Evolutionary conservation across 139 green algal genomes (phyloP), one percentile per base, ranked within the genome.

Genomic region (Coelastrella sp.): DNA sequence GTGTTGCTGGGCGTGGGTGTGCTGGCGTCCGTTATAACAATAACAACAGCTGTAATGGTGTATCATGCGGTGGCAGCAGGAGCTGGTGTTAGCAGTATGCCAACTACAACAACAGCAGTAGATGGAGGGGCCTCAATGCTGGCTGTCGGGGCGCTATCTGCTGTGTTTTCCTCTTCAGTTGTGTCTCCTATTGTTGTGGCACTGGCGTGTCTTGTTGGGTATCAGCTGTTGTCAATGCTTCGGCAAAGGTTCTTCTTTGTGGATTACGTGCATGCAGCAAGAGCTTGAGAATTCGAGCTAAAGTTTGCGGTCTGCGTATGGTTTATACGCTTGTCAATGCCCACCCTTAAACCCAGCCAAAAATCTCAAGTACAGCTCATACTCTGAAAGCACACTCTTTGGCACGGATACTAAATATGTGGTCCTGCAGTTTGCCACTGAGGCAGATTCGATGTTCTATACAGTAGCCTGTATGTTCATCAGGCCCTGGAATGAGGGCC

Each of bases 201-300:
- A 10, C 20, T 47, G 10, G 65, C 22, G 64, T 4, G 79, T 77
- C 58, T 81, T 80, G 14, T 86, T 6, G 87, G 19, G 0, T 47
- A 79, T 54, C 20, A 54, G 32, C 13, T 60, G 87, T 17, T 91
- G 32, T 32, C 54, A 3, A 47, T 71, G 78, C 65, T 91, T 20
- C 20, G 20, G 54, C 54, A 60, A 22, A 13, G 64, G 16, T 91
- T 91, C 79, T 57, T 80, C 20, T 91, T 91, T 32, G 64, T 86
- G 3, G 87, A 91, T 66, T 91, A 87, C 32, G 87, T 86, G 47
- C 87, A 91, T 61, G 77, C 74, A 64, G 77, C 86, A 10, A 17
- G 77, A 16, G 32, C 32, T 47, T 47, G 32, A 47, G 32, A 47
- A 47, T 47, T 47, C 1, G 32, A 47, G 32, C 0, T 47, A 47